Evolutionary conservation across 495 filamentous ascomycete species (phyloP).

Genomic region (Xylaria venustula): DNA sequence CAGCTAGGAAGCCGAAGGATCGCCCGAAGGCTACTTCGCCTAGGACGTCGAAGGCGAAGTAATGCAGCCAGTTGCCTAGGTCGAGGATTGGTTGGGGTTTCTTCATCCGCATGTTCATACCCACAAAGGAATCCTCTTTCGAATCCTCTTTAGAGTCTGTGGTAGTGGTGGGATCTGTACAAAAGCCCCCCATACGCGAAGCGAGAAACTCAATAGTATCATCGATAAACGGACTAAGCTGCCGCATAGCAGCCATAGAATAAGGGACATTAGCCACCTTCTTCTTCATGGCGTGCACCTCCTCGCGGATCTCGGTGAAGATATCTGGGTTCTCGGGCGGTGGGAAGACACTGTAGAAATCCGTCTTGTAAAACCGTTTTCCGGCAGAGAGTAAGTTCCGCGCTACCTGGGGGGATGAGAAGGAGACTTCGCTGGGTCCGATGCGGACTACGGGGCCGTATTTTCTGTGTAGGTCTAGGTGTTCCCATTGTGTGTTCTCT

Average conservation of each 20-base stretch:
- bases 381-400: constrained; percentile 47
- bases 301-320: constrained; percentile 56
- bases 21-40: constrained; percentile 63
- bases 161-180: constrained; percentile 23
- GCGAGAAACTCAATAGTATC: constrained; percentile 45
- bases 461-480: constrained; percentile 49
- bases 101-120: too few species aligned
- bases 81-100: constrained; percentile 33
- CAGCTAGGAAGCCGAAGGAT: constrained; percentile 62
- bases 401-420: constrained; percentile 51
- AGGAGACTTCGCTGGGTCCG: constrained; percentile 54
- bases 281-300: constrained; percentile 55
- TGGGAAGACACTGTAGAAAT: constrained; percentile 55
- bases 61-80: constrained; percentile 52
- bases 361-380: constrained; percentile 56
- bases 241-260: constrained; percentile 53
- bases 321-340: constrained; percentile 59
- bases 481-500: constrained; percentile 42
- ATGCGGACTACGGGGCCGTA: constrained; percentile 58
- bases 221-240: constrained; percentile 47
- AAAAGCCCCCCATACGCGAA: constrained; percentile 38
- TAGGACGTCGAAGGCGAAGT: constrained; percentile 58
- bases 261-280: constrained; percentile 55
- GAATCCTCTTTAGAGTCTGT: too few species aligned
- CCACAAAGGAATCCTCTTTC: constrained; percentile 26